Conservation (phyloP, 306 rosid genomes). For the Neltuma alba region DNA sequence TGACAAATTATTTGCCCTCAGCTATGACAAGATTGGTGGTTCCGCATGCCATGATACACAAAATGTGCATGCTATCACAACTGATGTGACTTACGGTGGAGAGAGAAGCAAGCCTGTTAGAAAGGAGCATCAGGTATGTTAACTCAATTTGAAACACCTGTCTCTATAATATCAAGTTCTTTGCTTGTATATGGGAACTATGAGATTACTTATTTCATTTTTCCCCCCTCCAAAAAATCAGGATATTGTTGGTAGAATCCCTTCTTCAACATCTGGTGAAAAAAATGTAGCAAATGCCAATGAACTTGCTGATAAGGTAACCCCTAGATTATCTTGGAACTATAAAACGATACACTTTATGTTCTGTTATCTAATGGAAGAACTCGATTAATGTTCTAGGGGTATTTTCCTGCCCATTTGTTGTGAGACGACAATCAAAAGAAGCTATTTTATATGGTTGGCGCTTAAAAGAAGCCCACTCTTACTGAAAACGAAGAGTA, state of each 20-base stretch:
- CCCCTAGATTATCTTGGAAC: conserved; percentile 9
- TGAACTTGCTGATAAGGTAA: conserved; percentile 49
- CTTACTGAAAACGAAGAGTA: neutral
- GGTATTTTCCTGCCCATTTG: neutral
- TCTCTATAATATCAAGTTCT: conserved; percentile 5
- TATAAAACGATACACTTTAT: neutral
- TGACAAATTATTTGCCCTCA: conserved; percentile 47
- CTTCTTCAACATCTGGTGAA: conserved; percentile 31
- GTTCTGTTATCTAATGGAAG: conserved; percentile 13
- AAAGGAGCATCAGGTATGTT: conserved; percentile 63
- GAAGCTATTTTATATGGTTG: neutral
- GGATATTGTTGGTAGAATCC: conserved; percentile 40
- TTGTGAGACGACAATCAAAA: neutral
- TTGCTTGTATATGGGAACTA: conserved; percentile 16
- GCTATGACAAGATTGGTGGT: conserved; percentile 45
- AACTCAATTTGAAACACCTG: conserved; percentile 27
- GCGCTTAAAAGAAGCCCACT: neutral
- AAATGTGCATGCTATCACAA: conserved; percentile 41
- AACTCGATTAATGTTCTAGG: neutral
- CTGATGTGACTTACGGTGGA: conserved; percentile 10
- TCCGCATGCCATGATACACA: conserved; percentile 46
- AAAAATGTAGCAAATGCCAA: conserved; percentile 37
- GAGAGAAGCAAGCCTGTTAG: conserved; percentile 29
- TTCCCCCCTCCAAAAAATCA: conserved; percentile 39
- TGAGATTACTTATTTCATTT: conserved; percentile 26